Evolutionary conservation across 2,329 filamentous ascomycete species (phyloP), one percentile per base, ranked within the genome.

Genomic region (Davidsoniella australis): DNA sequence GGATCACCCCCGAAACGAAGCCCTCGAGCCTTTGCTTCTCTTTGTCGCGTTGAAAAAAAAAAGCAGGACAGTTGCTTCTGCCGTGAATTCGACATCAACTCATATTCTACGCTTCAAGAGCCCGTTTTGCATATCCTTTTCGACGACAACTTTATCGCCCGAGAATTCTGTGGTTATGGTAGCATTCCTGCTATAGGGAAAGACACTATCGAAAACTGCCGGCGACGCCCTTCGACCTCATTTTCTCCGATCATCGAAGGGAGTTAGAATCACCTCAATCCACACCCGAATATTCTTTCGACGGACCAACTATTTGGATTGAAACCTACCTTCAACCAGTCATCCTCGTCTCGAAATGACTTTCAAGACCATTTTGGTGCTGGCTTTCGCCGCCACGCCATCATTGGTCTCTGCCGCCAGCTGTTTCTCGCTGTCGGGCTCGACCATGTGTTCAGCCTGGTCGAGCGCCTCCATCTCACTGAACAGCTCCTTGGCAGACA

Each of bases 371-470:
- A 36, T 53, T 24, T 26, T 49, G 51, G 43, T 33, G 29, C 36
- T 49, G 44, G 38, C 47, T 10, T 38, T 48, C 20, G 38, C 47
- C 14, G 39, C 47, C 43, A 40, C 51, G 23, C 47, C 51, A 14
- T 47, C 42, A 6, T 6, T 47, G 47, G 51, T 53, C 16, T 43
- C 40, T 20, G 51, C 51, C 17, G 47, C 47, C 45, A 47, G 40
- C 40, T 53, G 51, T 41, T 50, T 53, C 33, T 49, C 51, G 9
- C 38, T 53, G 10, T 47, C 43, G 1, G 51, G 51, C 12, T 47
- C 47, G 10, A 39, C 51, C 17, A 49, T 46, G 44, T 53, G 51
- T 38, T 39, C 47, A 9, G 51, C 51, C 5, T 53, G 51, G 51
- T 50, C 51, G 8, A 18, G 47, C 16, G 51, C 51, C 18, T 49